phyloP scores from a whole-genome alignment of 768 basidiomycete genomes.

The Cyclocybe aegerita region DNA sequence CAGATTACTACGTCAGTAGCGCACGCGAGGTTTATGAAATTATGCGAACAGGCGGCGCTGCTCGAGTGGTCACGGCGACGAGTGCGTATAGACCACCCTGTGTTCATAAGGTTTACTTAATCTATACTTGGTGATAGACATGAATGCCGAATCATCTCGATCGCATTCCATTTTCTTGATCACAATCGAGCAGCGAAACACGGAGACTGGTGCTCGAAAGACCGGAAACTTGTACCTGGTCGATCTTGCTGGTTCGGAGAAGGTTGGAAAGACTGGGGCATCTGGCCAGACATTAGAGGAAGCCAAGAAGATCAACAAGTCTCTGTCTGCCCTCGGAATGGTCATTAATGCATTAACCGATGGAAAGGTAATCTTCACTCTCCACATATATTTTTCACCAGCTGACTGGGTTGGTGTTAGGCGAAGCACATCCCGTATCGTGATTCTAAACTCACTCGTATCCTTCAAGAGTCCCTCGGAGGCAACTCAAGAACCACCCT shows the following conservation, averaged over 20 bases:
- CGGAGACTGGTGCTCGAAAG: constrained; percentile 93
- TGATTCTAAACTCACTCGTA: constrained; percentile 98
- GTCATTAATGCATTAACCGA: constrained; percentile 99
- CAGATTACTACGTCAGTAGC: constrained; percentile 97
- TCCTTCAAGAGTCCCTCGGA: constrained; percentile 96
- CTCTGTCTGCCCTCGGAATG: constrained; percentile 95
- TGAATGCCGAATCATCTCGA: constrained; percentile 99
- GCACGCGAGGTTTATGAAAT: constrained; percentile 97
- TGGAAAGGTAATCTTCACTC: constrained; percentile 60
- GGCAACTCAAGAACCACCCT: constrained; percentile 94
- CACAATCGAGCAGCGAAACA: constrained; percentile 95
- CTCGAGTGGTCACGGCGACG: constrained; percentile 90
- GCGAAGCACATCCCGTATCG: constrained; percentile 97
- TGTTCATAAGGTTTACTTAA: constrained; percentile 1
- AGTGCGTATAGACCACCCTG: constrained; percentile 54
- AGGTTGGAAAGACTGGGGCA: constrained; percentile 98
- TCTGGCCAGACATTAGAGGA: constrained; percentile 99
- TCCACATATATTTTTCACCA: neutral
- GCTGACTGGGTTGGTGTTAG: constrained; percentile 37
- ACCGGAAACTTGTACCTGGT: constrained; percentile 97
- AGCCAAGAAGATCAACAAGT: constrained; percentile 99
- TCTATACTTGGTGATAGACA: constrained; percentile 55
- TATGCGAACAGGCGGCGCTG: constrained; percentile 93
- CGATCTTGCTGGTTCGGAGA: constrained; percentile 97
- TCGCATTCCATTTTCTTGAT: constrained; percentile 99